Evolutionary conservation across 305 asterid genomes (phyloP).

Genomic region (Solanum chacoense): DNA sequence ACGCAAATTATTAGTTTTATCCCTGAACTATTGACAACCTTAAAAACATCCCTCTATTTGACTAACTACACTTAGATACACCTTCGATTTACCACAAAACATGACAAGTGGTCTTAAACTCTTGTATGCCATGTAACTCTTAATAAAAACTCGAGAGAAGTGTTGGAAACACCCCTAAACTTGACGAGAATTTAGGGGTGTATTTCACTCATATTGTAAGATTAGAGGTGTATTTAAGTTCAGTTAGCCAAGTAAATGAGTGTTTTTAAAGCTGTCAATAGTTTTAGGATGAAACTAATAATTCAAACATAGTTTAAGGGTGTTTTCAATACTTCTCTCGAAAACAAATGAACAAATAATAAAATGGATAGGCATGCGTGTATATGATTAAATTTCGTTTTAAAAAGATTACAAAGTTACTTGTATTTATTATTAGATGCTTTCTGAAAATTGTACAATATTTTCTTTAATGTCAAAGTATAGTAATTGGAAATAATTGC

Average conservation of each 20-base stretch:
- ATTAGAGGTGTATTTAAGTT: no score
- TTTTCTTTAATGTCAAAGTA: background rate
- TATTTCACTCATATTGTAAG: no score
- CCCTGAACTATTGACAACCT: background rate
- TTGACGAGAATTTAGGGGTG: background rate
- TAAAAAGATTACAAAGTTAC: background rate
- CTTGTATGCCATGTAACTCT: background rate
- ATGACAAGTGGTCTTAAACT: background rate
- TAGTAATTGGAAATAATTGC: background rate
- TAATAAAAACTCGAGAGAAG: no score
- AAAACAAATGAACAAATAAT: background rate
- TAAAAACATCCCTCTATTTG: no score
- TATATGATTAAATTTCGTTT: background rate
- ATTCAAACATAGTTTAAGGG: background rate
- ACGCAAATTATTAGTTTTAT: no score
- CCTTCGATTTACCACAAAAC: background rate
- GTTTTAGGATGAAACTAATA: no score
- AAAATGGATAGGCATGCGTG: background rate
- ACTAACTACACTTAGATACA: background rate
- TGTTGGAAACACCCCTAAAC: background rate
- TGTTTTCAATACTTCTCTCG: background rate
- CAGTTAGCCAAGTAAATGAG: no score
- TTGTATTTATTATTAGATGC: background rate
- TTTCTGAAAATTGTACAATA: background rate
- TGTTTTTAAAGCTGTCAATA: background rate